These are phyloP conservation scores for Trichaptum fuscoviolaceum DNA, from an alignment of 768 basidiomycete genomes.

Conservation along the genomic window DNA sequence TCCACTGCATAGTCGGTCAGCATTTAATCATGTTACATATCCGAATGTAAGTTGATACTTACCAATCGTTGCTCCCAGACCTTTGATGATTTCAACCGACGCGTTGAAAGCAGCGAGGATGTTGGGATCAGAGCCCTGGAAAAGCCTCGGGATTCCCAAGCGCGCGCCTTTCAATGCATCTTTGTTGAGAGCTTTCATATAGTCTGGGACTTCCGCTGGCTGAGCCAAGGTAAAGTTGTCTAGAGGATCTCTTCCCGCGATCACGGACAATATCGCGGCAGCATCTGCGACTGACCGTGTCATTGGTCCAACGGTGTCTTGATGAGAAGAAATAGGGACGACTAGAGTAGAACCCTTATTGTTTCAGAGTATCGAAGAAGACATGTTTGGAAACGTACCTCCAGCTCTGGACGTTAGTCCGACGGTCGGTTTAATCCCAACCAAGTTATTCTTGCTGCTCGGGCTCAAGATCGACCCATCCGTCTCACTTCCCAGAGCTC, in stretches of 20 bases:
- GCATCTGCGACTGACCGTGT: slow-evolving; percentile 32
- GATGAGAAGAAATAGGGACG: slow-evolving; percentile 37
- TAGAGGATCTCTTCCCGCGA: slow-evolving; percentile 36
- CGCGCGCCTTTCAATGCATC: slow-evolving; percentile 42
- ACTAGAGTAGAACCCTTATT: slow-evolving; percentile 22
- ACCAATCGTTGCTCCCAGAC: slow-evolving; percentile 39
- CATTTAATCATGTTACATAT: not conserved
- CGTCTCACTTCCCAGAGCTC: slow-evolving; percentile 41
- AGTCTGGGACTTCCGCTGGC: slow-evolving; percentile 49
- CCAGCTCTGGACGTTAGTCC: slow-evolving; percentile 35
- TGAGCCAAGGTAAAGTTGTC: slow-evolving; percentile 38
- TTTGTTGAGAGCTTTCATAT: slow-evolving; percentile 43
- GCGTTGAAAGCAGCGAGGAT: slow-evolving; percentile 33
- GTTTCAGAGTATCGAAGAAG: not conserved
- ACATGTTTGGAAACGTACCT: slow-evolving; percentile 21
- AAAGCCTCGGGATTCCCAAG: slow-evolving; percentile 38
- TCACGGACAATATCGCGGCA: slow-evolving; percentile 33
- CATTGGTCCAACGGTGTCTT: slow-evolving; percentile 37
- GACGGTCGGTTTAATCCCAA: slow-evolving; percentile 34
- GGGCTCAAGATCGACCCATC: slow-evolving; percentile 46
- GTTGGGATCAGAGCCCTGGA: slow-evolving; percentile 18
- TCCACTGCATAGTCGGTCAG: slow-evolving; percentile 31
- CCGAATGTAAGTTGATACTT: not conserved
- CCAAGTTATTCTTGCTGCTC: slow-evolving; percentile 35
- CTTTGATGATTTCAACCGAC: slow-evolving; percentile 30